Conservation (phyloP, 805 yeast genomes). For the Zygotorulaspora danielsina region DNA sequence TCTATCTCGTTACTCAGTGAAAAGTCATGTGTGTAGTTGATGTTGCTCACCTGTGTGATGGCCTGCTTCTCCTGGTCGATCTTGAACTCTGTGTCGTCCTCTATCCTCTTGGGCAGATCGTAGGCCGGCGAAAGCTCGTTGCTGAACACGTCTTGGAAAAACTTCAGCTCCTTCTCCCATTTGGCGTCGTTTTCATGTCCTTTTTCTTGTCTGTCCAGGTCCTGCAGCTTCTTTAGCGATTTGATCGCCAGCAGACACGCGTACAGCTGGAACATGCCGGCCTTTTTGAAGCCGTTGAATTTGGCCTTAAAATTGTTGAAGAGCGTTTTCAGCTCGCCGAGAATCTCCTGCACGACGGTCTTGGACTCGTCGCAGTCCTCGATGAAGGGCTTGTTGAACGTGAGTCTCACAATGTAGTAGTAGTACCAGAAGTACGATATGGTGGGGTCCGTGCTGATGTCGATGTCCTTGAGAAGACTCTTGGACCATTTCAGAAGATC, state of each 20-base stretch:
- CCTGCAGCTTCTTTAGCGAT: conserved; percentile 25
- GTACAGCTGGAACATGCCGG: conserved; percentile 33
- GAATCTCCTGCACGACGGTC: conserved; percentile 27
- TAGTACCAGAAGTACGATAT: conserved; percentile 50
- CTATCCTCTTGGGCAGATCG: conserved; percentile 23
- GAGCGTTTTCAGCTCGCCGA: conserved; percentile 30
- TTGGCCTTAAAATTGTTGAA: conserved; percentile 28
- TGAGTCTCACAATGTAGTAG: conserved; percentile 54
- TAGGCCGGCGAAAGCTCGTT: conserved; percentile 26
- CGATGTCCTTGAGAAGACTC: conserved; percentile 38
- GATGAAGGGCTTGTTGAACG: conserved; percentile 57
- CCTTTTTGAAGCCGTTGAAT: conserved; percentile 26
- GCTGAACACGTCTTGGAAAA: conserved; percentile 27
- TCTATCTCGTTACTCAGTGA: conserved; percentile 37
- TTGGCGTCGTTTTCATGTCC: conserved; percentile 4
- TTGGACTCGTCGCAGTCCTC: conserved; percentile 37
- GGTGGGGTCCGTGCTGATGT: conserved; percentile 49
- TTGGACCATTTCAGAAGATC: conserved; percentile 48
- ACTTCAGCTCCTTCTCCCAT: conserved; percentile 20
- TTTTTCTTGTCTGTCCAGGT: conserved; percentile 8
- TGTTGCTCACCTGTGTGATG: conserved; percentile 28
- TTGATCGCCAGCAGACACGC: conserved; percentile 33
- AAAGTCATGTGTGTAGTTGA: conserved; percentile 33
- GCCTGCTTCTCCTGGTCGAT: conserved; percentile 25
- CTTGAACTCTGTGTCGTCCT: conserved; percentile 25